A percentile compares a stretch with the other conserved stretches of the same genome.
Evolutionary conservation across 495 filamentous ascomycete species (phyloP).

Genomic region (Tetracladium marchalianum): DNA sequence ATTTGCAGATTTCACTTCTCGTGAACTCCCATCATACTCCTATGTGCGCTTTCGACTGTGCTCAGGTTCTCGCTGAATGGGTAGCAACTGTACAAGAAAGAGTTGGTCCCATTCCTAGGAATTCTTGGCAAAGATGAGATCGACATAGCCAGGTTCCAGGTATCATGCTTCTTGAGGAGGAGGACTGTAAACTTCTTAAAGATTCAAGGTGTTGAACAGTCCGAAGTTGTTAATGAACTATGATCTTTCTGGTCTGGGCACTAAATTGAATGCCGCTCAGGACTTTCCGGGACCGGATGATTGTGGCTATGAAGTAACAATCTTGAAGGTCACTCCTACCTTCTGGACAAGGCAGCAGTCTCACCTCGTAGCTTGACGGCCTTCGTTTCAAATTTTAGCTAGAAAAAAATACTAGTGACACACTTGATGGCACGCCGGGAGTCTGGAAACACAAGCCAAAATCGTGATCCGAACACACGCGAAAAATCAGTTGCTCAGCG

Average conservation of each 20-base stretch:
- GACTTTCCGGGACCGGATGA: slow-evolving; percentile 49
- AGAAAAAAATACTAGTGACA: slow-evolving; percentile 48
- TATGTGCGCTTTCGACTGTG: slow-evolving; percentile 91
- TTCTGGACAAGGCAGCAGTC: slow-evolving; percentile 81
- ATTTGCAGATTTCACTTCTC: slow-evolving; percentile 74
- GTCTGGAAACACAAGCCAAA: slow-evolving; percentile 77
- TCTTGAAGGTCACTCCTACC: slow-evolving; percentile 75
- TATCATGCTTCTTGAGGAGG: slow-evolving; percentile 84
- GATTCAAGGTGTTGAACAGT: slow-evolving; percentile 64
- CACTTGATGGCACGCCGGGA: slow-evolving; percentile 80
- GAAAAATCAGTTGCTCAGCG: slow-evolving; percentile 49
- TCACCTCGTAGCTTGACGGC: slow-evolving; percentile 64
- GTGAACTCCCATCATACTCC: slow-evolving; percentile 91
- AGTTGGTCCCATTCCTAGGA: slow-evolving; percentile 77
- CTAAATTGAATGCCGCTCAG: slow-evolving; percentile 35
- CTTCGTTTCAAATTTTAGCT: background rate
- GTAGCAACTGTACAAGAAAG: slow-evolving; percentile 90
- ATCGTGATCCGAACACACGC: slow-evolving; percentile 62
- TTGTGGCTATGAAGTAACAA: slow-evolving; percentile 73
- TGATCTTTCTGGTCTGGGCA: slow-evolving; percentile 35
- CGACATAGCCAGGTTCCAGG: slow-evolving; percentile 69
- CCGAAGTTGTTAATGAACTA: slow-evolving; percentile 71
- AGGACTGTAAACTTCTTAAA: slow-evolving; percentile 86
- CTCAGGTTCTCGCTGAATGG: slow-evolving; percentile 97
- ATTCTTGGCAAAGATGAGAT: slow-evolving; percentile 75